A percentile compares a stretch with the other conserved stretches of the same genome.
These are phyloP conservation scores for Ustilago hordei DNA, from an alignment of 1,284 basidiomycete species.

Conservation along the genomic window DNA sequence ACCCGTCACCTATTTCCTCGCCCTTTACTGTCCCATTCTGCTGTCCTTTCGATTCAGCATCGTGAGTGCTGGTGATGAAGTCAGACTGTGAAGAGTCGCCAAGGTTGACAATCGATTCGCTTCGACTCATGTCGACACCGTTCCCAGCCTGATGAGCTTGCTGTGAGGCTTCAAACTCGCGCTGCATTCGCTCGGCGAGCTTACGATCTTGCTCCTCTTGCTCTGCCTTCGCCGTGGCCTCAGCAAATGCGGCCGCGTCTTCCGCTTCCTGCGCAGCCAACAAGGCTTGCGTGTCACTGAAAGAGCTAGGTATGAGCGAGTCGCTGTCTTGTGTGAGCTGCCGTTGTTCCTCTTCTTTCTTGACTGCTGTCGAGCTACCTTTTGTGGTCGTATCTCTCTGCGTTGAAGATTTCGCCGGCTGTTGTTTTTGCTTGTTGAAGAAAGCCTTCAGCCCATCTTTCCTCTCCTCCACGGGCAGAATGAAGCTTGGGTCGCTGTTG, in stretches of 20 bases:
- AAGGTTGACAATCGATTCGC: slow-evolving; percentile 33
- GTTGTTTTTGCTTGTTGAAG: slow-evolving; percentile 74
- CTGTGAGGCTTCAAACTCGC: slow-evolving; percentile 15
- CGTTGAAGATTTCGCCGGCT: not conserved
- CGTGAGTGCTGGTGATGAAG: not conserved
- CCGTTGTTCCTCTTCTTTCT: slow-evolving; percentile 18
- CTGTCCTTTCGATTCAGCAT: not conserved
- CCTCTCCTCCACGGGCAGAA: slow-evolving; percentile 81
- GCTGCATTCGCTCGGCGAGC: slow-evolving; percentile 43
- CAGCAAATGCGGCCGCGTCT: slow-evolving; percentile 22
- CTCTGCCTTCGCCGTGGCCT: slow-evolving; percentile 21
- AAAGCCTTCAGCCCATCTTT: slow-evolving; percentile 90
- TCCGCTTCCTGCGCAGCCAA: slow-evolving; percentile 30
- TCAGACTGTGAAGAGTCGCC: slow-evolving; percentile 18
- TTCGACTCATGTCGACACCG: slow-evolving; percentile 20
- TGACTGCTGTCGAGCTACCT: not conserved
- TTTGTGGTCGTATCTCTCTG: not conserved
- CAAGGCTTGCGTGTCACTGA: slow-evolving; percentile 23
- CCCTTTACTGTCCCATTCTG: slow-evolving; percentile 12
- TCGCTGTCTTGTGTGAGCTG: slow-evolving; percentile 15
- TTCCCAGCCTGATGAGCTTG: not conserved
- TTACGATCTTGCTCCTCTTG: slow-evolving; percentile 36
- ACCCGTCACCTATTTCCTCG: slow-evolving; percentile 43
- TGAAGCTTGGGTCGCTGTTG: slow-evolving; percentile 82
- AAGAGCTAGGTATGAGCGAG: slow-evolving; percentile 21